These are phyloP conservation scores for Cryptococcus jaspeensis DNA, from an alignment of 1,284 basidiomycete species.

Conservation along the genomic window DNA sequence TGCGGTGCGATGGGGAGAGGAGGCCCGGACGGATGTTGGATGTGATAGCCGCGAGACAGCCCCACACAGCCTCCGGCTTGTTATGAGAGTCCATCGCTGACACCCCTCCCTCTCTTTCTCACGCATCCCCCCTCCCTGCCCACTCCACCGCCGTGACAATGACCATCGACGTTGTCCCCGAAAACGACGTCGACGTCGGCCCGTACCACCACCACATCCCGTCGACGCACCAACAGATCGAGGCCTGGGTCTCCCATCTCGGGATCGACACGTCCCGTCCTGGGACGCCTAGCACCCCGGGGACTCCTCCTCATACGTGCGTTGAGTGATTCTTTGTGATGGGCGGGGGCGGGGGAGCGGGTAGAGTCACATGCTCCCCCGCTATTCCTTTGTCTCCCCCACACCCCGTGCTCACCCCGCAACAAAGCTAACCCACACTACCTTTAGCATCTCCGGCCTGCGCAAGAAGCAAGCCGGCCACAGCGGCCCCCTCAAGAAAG, in stretches of 20 bases:
- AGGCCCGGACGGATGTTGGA: no score
- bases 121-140: no score
- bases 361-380: not conserved
- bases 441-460: conserved; percentile 89
- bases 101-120: no score
- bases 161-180: conserved; percentile 10
- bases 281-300: conserved; percentile 30
- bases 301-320: conserved; percentile 37
- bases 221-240: conserved; percentile 35
- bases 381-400: not conserved
- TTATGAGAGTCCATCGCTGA: no score
- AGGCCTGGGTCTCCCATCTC: conserved; percentile 44
- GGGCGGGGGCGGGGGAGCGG: not conserved
- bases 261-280: conserved; percentile 36
- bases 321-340: conserved; percentile 13
- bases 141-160: no score
- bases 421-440: no score
- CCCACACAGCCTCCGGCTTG: no score
- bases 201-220: not conserved
- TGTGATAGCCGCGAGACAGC: no score
- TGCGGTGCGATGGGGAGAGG: no score
- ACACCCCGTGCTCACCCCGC: conserved; percentile 46
- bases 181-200: conserved; percentile 9
- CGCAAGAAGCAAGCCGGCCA: conserved; percentile 88
- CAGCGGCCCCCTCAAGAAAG: conserved; percentile 84